These are phyloP conservation scores for Hypoxylon sp. DNA, from an alignment of 2,329 filamentous ascomycete genomes.

Conservation along the genomic window DNA sequence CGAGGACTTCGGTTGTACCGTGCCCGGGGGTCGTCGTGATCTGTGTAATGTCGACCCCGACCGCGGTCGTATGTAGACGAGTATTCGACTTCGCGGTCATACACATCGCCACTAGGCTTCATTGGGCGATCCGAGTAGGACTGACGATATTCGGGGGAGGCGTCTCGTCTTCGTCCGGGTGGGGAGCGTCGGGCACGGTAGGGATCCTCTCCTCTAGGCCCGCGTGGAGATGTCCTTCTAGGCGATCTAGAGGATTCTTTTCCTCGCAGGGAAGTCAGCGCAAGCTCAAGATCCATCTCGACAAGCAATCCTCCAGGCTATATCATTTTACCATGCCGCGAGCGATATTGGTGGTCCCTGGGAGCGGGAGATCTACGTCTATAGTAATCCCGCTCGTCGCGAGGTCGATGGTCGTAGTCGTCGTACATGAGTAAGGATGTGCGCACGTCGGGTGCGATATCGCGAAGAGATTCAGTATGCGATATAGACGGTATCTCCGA, in stretches of 20 bases:
- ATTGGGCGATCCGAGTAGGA: conserved; percentile 30
- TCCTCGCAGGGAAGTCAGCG: conserved; percentile 55
- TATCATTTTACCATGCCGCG: conserved; percentile 57
- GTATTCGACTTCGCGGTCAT: conserved; percentile 44
- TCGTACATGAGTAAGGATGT: conserved; percentile 50
- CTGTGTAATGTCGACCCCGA: conserved; percentile 45
- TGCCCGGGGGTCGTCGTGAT: conserved; percentile 45
- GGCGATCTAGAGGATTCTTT: conserved; percentile 56
- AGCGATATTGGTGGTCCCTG: conserved; percentile 53
- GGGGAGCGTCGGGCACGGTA: conserved; percentile 44
- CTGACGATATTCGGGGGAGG: conserved; percentile 37
- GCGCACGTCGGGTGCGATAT: not conserved
- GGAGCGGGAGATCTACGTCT: conserved; percentile 52
- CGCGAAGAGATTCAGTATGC: not conserved
- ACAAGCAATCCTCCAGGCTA: conserved; percentile 53
- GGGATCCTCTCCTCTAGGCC: conserved; percentile 50
- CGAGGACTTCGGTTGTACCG: conserved; percentile 47
- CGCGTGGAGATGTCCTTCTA: conserved; percentile 51
- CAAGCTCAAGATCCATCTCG: conserved; percentile 49
- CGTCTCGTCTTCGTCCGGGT: conserved; percentile 43
- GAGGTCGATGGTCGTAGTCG: conserved; percentile 52
- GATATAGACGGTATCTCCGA: not conserved
- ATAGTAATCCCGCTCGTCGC: conserved; percentile 50
- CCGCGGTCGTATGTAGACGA: conserved; percentile 37
- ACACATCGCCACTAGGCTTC: conserved; percentile 20